Percentiles rank a stretch among this genome's conserved stretches.
These are phyloP conservation scores for Stygiomarasmius scandens DNA, from an alignment of 1,284 basidiomycete species.

Conservation along the genomic window DNA sequence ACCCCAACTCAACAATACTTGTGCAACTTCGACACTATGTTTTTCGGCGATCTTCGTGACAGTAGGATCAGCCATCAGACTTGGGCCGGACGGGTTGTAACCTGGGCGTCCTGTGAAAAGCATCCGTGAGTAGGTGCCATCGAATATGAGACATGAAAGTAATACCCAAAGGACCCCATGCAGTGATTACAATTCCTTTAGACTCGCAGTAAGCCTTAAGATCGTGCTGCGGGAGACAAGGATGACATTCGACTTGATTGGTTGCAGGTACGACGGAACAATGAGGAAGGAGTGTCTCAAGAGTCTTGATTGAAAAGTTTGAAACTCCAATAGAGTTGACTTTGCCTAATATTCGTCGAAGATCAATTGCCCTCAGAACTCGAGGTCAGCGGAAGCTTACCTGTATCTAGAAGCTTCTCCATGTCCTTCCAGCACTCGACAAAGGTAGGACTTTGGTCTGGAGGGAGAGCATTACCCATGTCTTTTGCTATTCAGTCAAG, in stretches of 20 bases:
- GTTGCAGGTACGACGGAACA: slow-evolving; percentile 5
- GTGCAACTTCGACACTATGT: slow-evolving; percentile 47
- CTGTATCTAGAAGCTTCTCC: slow-evolving; percentile 49
- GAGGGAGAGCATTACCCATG: slow-evolving; percentile 15
- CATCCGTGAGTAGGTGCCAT: neutral
- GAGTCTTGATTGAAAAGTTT: slow-evolving; percentile 65
- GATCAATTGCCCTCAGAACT: neutral
- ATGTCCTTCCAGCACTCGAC: slow-evolving; percentile 57
- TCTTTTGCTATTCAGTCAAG: slow-evolving; percentile 25
- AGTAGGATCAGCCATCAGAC: slow-evolving; percentile 20
- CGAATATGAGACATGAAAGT: neutral
- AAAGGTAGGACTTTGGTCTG: slow-evolving; percentile 52
- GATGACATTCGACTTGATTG: slow-evolving; percentile 62
- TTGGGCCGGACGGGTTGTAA: neutral
- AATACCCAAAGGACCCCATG: slow-evolving; percentile 67
- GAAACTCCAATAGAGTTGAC: slow-evolving; percentile 67
- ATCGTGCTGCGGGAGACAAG: slow-evolving; percentile 56
- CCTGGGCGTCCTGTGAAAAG: neutral
- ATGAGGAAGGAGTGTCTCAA: slow-evolving; percentile 38
- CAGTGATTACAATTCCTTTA: slow-evolving; percentile 65
- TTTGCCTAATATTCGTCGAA: slow-evolving; percentile 31
- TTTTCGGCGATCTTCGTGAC: slow-evolving; percentile 49
- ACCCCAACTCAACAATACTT: slow-evolving; percentile 55
- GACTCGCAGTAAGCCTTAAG: slow-evolving; percentile 57
- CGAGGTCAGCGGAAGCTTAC: slow-evolving; percentile 19